Evolutionary conservation across 73 alveolate genomes (phyloP).

Genomic region (Tetrahymena thermophila): DNA sequence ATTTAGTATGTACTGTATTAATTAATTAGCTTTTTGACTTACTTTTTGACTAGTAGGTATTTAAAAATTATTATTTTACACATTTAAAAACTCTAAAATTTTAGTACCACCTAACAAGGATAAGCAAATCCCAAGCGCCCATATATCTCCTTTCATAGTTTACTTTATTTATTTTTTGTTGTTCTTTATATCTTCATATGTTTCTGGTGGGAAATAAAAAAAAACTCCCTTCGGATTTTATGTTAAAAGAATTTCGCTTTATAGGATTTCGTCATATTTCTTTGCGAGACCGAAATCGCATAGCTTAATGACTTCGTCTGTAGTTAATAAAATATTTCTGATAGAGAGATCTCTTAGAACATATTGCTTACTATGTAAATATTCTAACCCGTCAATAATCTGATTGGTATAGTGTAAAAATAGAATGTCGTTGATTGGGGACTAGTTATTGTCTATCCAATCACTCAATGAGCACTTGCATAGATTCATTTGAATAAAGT

Average conservation of each 20-base stretch:
- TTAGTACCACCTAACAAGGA: neutral
- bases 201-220: neutral
- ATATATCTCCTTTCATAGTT: neutral
- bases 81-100: neutral
- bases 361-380: neutral
- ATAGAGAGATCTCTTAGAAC: neutral
- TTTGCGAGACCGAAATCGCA: neutral
- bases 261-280: neutral
- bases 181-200: neutral
- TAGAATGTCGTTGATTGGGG: neutral
- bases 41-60: neutral
- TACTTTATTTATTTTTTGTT: neutral
- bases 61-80: too few relatives aligned
- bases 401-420: neutral
- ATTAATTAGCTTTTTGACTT: neutral
- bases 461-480: neutral
- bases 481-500: neutral
- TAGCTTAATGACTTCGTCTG: neutral
- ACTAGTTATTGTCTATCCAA: neutral
- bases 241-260: neutral
- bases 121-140: neutral
- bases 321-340: neutral
- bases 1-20: neutral
- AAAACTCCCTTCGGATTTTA: neutral
- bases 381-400: neutral